phyloP scores from a whole-genome alignment of 148 eudicot species.

The Fagopyrum homotropicum region DNA sequence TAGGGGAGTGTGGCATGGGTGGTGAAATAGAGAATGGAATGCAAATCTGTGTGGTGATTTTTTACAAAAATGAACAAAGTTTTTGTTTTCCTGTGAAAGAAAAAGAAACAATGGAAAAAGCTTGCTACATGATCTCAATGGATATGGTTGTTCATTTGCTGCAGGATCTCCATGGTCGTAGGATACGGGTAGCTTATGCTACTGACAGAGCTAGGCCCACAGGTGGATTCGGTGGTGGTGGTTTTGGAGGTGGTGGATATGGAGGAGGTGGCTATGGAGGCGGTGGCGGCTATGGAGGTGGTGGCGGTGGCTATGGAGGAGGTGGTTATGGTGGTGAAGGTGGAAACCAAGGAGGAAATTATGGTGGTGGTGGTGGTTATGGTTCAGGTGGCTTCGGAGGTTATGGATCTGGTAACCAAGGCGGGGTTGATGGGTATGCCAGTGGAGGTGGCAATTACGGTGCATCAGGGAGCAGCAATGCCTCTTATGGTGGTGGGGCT shows the following conservation, averaged over 20 bases:
- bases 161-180: conserved; percentile 83
- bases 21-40: too few relatives aligned
- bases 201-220: conserved; percentile 59
- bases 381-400: conserved; percentile 16
- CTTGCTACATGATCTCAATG: neutral
- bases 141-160: neutral
- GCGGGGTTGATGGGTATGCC: conserved; percentile 31
- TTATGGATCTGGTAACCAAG: conserved; percentile 15
- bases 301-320: conserved; percentile 20
- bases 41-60: too few relatives aligned
- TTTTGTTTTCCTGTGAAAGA: too few relatives aligned
- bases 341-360: conserved; percentile 8
- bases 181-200: conserved; percentile 62
- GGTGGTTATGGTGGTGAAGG: conserved; percentile 18
- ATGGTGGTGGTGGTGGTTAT: conserved; percentile 14
- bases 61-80: too few relatives aligned
- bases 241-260: conserved; percentile 20
- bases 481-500: conserved; percentile 20
- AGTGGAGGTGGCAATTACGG: conserved; percentile 16
- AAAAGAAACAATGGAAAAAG: neutral
- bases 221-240: conserved; percentile 25
- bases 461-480: neutral
- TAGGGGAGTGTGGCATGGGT: too few relatives aligned
- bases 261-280: conserved; percentile 25
- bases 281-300: conserved; percentile 18